These are phyloP conservation scores for Straminergon stramineum DNA, from an alignment of 225 moss, liverwort and hornwort species.

Conservation along the genomic window DNA sequence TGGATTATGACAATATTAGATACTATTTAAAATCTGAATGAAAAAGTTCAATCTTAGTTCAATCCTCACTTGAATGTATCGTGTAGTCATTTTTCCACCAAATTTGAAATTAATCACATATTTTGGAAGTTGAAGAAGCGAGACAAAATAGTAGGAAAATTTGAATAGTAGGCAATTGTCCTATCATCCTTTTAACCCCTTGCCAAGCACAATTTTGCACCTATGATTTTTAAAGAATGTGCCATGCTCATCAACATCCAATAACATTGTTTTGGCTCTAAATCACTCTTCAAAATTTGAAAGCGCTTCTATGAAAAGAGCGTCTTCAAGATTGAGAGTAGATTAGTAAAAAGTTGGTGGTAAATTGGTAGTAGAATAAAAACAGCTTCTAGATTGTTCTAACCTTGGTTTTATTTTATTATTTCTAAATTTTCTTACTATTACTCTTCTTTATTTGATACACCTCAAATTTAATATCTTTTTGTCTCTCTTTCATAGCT, in stretches of 20 bases:
- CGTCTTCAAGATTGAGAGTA: background rate
- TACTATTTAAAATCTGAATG: background rate
- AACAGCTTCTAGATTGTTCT: rapidly evolving
- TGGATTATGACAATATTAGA: too few relatives aligned
- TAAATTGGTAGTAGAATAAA: background rate
- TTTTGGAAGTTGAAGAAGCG: background rate
- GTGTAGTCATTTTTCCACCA: background rate
- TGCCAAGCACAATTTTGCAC: background rate
- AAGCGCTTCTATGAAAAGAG: too few relatives aligned
- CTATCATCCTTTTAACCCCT: too few relatives aligned
- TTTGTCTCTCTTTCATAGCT: rapidly evolving
- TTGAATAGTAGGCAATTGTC: background rate
- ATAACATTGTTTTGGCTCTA: background rate
- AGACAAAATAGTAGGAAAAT: rapidly evolving
- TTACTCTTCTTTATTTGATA: background rate
- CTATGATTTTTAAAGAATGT: rapidly evolving
- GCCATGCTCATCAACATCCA: background rate
- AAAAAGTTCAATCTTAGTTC: too few relatives aligned
- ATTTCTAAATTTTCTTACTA: background rate
- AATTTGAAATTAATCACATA: background rate
- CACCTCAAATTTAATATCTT: background rate
- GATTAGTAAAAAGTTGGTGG: background rate
- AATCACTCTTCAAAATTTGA: rapidly evolving
- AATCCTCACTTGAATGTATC: rapidly evolving
- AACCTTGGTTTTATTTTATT: background rate